Base-by-base conservation (phyloP, 202 grass and related monocot species). In the Dendrocalamus latiflorus region DNA sequence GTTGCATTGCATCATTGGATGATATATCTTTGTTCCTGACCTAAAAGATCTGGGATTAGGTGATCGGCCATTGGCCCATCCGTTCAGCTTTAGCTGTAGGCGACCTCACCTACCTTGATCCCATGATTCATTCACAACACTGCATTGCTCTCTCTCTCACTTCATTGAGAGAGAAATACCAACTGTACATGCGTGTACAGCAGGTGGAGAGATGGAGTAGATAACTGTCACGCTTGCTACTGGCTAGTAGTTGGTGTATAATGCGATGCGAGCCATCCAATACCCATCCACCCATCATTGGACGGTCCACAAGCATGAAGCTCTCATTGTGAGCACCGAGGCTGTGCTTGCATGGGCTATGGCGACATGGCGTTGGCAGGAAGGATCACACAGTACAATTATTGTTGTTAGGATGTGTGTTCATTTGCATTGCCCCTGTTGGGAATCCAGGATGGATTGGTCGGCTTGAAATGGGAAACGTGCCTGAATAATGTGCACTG, bases 231-330 rank as follows among this genome's bases (percentile, higher is more conserved):
- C n/a, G n/a, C n/a, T n/a, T n/a, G 65, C 65, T 58, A 33, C 24
- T 16, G 1, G n/a, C 20, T 6, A 22, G 39, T 21, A 47, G 39
- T 4, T n/a, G 69, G 9, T n/a, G n/a, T n/a, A n/a, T 51, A 81
- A 72, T 81, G 79, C 67, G 67, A 62, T 72, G 57, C 14, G 68
- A 81, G 26, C 64, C 63, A 38, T 2, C 77, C 44, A n/a, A n/a
- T n/a, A 17, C 1, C 30, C 17, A 22, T 51, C 45, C 6, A 9
- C 10, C 50, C 65, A 57, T 36, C 77, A 13, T 28, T 57, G 7
- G n/a, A n/a, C n/a, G 24, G 63, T 21, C 64, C 64, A 67, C 64
- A 41, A 1, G 61, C 7, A n/a, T n/a, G n/a, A n/a, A n/a, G n/a
- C n/a, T n/a, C n/a, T n/a, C n/a, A n/a, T n/a, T n/a, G n/a, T n/a